A percentile compares a stretch with the other conserved stretches of the same genome.
Conservation (phyloP, 768 basidiomycete genomes). For the Cantharellus cinnabarinus region DNA sequence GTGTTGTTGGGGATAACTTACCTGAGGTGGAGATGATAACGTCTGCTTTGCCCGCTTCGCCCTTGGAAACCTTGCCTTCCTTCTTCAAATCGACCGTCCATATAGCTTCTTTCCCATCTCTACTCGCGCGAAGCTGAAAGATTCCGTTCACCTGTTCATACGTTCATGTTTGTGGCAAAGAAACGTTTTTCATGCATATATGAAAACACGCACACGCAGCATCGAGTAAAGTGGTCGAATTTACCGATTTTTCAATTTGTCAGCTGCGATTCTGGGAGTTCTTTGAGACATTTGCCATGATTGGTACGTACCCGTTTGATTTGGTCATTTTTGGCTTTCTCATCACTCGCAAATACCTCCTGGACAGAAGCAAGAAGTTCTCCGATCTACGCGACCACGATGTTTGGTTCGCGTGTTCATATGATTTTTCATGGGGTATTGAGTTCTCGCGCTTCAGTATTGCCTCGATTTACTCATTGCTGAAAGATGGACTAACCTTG, state of each 20-base stretch:
- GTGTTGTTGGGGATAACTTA: constrained; percentile 8
- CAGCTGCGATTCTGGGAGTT: too few species aligned
- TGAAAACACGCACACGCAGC: not conserved
- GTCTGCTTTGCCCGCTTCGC: constrained; percentile 48
- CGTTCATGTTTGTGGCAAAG: not conserved
- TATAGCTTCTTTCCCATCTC: constrained; percentile 40
- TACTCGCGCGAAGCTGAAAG: constrained; percentile 69
- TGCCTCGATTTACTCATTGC: too few species aligned
- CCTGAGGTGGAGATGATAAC: constrained; percentile 55
- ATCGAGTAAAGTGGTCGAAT: not conserved
- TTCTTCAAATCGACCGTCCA: constrained; percentile 95
- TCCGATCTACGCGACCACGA: not conserved
- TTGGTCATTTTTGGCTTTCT: constrained; percentile 2
- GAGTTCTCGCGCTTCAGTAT: too few species aligned
- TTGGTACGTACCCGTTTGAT: constrained; percentile 37
- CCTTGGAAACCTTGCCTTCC: constrained; percentile 55
- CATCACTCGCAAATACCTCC: not conserved
- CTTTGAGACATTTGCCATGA: too few species aligned
- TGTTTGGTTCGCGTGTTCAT: not conserved
- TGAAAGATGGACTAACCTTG: not conserved
- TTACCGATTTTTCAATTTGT: not conserved
- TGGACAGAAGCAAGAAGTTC: not conserved
- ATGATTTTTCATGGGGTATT: too few species aligned
- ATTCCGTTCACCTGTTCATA: constrained; percentile 57
- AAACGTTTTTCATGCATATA: not conserved